Conservation (phyloP, 495 filamentous ascomycete genomes). For the Barbatosphaeria neglecta region DNA sequence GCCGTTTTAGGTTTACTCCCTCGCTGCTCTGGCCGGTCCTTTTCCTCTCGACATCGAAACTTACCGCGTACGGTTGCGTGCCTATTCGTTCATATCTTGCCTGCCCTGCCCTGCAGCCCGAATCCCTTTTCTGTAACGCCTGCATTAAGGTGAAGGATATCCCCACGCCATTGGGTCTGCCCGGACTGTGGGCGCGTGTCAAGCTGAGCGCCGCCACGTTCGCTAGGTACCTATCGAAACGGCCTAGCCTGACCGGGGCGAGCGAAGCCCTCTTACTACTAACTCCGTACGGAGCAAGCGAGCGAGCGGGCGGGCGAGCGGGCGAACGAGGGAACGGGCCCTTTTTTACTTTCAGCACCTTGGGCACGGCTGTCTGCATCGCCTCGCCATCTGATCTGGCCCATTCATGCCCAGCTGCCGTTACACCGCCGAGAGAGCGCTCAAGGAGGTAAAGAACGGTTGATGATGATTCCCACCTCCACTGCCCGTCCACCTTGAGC, state of each 20-base stretch:
- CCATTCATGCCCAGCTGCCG: neutral
- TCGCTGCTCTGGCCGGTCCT: neutral
- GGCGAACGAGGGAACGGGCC: too few relatives aligned
- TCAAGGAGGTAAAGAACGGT: neutral
- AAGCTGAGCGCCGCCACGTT: neutral
- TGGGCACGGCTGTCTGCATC: neutral
- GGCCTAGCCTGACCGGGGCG: too few relatives aligned
- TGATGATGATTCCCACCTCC: neutral
- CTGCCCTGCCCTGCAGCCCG: too few relatives aligned
- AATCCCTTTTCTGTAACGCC: too few relatives aligned
- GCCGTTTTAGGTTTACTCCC: neutral
- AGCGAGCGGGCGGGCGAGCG: too few relatives aligned
- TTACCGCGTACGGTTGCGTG: neutral
- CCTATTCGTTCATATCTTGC: neutral
- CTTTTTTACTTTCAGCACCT: neutral
- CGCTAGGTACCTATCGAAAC: too few relatives aligned
- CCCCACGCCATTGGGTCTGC: neutral
- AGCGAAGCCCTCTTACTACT: neutral
- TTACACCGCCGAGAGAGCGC: neutral
- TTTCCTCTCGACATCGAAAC: neutral
- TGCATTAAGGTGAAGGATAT: neutral
- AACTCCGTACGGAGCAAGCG: too few relatives aligned
- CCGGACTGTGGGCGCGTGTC: neutral
- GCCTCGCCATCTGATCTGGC: neutral
- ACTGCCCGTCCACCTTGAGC: neutral